Conservation (phyloP, 2,329 filamentous ascomycete genomes). For the Diaporthe sp. region DNA sequence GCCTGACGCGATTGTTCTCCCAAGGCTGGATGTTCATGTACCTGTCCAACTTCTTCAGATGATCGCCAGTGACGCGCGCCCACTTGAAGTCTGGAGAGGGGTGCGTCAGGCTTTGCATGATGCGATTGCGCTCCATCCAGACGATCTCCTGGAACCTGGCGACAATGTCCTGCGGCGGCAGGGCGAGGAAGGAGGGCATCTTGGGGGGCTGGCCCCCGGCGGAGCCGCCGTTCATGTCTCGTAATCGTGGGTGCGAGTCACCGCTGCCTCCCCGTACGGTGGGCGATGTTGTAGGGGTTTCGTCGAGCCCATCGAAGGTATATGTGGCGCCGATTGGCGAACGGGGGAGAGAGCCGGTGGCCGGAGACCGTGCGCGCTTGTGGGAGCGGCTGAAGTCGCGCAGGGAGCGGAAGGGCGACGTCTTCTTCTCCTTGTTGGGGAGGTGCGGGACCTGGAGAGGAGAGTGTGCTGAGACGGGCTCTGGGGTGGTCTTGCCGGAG, state of each 20-base stretch:
- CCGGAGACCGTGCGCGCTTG: constrained; percentile 59
- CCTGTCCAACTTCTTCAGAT: constrained; percentile 76
- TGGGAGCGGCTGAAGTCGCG: constrained; percentile 54
- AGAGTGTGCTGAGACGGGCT: constrained; percentile 25
- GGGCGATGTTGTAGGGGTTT: constrained; percentile 37
- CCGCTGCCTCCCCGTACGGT: constrained; percentile 28
- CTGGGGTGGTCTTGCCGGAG: constrained; percentile 34
- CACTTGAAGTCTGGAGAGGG: constrained; percentile 49
- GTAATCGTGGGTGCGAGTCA: constrained; percentile 6
- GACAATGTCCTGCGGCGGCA: constrained; percentile 55
- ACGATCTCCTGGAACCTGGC: constrained; percentile 63
- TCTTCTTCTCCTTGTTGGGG: constrained; percentile 34
- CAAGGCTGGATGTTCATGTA: constrained; percentile 93
- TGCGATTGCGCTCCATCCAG: constrained; percentile 63
- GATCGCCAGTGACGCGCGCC: constrained; percentile 66
- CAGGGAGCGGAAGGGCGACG: constrained; percentile 55
- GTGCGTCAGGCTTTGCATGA: constrained; percentile 52
- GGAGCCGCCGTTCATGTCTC: constrained; percentile 5
- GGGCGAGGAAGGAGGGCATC: constrained; percentile 53
- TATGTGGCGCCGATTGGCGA: constrained; percentile 38
- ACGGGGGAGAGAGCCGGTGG: constrained; percentile 38
- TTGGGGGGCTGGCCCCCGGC: constrained; percentile 34
- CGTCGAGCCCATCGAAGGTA: constrained; percentile 43
- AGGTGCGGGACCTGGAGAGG: constrained; percentile 34
- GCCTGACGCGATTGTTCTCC: constrained; percentile 84